These are phyloP conservation scores for Backusella tuberculispora DNA, from an alignment of 192 early-diverging fungal species.

Conservation along the genomic window DNA sequence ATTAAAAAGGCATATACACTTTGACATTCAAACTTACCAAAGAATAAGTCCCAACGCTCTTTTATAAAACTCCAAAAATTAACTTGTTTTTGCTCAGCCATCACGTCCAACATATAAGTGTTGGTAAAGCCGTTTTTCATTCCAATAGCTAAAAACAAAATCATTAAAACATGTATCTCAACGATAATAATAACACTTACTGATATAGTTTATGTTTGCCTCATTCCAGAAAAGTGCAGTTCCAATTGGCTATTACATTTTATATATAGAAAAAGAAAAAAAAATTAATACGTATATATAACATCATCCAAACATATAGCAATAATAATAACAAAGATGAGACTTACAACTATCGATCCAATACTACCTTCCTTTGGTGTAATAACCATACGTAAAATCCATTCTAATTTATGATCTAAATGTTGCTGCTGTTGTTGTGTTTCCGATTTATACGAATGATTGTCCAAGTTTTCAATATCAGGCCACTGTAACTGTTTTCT, in stretches of 20 bases:
- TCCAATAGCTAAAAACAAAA: conserved; percentile 19
- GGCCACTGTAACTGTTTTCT: not conserved
- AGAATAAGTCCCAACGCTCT: conserved; percentile 22
- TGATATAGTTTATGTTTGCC: conserved; percentile 11
- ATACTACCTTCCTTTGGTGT: conserved; percentile 21
- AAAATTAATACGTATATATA: not conserved
- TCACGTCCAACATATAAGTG: conserved; percentile 16
- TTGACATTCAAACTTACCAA: not conserved
- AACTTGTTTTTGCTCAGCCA: conserved; percentile 16
- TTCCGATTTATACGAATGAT: not conserved
- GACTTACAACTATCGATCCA: conserved; percentile 1
- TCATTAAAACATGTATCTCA: too few species aligned
- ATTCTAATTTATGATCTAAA: conserved; percentile 14
- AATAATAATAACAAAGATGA: not conserved
- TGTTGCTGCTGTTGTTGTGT: conserved; percentile 6
- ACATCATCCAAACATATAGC: too few species aligned
- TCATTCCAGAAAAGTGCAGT: conserved; percentile 8
- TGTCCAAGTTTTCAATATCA: not conserved
- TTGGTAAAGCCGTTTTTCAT: conserved; percentile 11
- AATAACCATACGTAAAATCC: conserved; percentile 27
- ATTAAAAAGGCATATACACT: not conserved
- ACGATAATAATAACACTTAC: conserved; percentile 22
- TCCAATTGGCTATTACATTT: conserved; percentile 5
- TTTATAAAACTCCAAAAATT: conserved; percentile 27
- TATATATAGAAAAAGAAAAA: not conserved